These are phyloP conservation scores for Candida glaebosa DNA, from an alignment of 805 yeast species.

Conservation along the genomic window DNA sequence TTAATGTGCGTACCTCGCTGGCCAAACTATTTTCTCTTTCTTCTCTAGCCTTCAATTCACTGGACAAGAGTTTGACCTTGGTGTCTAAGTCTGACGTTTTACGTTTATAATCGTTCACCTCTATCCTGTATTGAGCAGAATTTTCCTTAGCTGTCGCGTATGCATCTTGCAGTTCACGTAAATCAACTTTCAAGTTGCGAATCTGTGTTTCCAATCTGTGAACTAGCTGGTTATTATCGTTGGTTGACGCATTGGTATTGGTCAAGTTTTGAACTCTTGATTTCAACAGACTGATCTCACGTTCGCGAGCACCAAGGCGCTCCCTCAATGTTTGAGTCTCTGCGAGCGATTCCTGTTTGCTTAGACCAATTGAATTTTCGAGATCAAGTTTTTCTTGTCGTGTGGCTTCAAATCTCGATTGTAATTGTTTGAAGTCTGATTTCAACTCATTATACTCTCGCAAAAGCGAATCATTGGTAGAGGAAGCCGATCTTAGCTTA, in stretches of 20 bases:
- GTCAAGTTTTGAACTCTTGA: slow-evolving; percentile 1
- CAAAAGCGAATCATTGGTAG: background rate
- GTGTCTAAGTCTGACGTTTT: background rate
- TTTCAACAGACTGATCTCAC: slow-evolving; percentile 1
- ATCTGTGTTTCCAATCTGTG: background rate
- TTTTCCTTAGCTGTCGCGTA: background rate
- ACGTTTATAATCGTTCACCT: slow-evolving; percentile 1
- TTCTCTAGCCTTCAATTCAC: background rate
- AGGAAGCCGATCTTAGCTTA: background rate
- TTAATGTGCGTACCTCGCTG: slow-evolving; percentile 16
- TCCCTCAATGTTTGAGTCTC: slow-evolving; percentile 2
- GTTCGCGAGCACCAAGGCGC: too few species aligned
- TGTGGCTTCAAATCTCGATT: background rate
- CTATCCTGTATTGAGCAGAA: background rate
- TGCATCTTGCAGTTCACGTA: background rate
- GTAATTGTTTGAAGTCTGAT: background rate
- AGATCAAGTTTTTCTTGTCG: background rate
- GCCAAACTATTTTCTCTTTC: slow-evolving; percentile 16
- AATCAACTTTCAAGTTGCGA: background rate
- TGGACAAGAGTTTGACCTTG: background rate
- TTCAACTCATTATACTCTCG: background rate
- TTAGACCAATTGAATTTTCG: background rate
- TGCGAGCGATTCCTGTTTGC: background rate
- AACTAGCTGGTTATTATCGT: background rate
- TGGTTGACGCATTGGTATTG: background rate